Base-by-base conservation (phyloP, 2,329 filamentous ascomycete genomes). In the Madurella fahalii region DNA sequence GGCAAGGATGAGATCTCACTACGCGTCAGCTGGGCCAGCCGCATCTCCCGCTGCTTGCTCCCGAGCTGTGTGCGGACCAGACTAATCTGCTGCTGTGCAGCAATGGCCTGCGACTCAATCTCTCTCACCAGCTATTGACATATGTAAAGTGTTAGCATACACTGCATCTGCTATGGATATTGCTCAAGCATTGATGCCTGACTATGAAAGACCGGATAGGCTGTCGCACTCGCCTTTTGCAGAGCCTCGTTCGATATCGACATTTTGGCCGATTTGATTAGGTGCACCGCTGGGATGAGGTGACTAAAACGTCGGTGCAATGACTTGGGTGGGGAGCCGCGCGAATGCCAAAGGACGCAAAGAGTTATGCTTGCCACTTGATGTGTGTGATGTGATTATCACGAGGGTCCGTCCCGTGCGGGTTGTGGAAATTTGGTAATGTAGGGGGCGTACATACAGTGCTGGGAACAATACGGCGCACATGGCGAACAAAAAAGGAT, bases 161-260 rank as follows among this genome's bases (percentile, higher is more conserved):
- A 31, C 16, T 44, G 31, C 48, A n/a, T 34, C 32, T 8, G 39
- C 34, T 9, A 11, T 15, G 34, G 34, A 12, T 37, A 37, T 15
- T n/a, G 15, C 20, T 39, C 15, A 32, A 30, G 52, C 11, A 17
- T 56, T 59, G 52, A 51, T 58, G 58, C 45, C 53, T 39, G 45
- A 61, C 30, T 47, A n/a, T 15, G 25, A 25, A 7, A 25, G 25
- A 25, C 7, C 25, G 7, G 25, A 25, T 4, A 15, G 12, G 13
- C 11, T 25, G 20, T 20, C 15, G 25, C 20, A 40, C 72, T 58
- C 69, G 93, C 93, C 86, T 96, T 96, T 71, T 96, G 89, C 61
- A 97, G 78, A 56, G 92, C 91, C 75, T 95, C 90, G 67, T 95
- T 96, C 51, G 92, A 87, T 64, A 97, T 94, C 52, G 93, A 90